Percentiles rank a stretch among this genome's conserved stretches.
These are phyloP conservation scores for Vitis hybrid DNA, from an alignment of 177 flowering plant species.

Conservation along the genomic window DNA sequence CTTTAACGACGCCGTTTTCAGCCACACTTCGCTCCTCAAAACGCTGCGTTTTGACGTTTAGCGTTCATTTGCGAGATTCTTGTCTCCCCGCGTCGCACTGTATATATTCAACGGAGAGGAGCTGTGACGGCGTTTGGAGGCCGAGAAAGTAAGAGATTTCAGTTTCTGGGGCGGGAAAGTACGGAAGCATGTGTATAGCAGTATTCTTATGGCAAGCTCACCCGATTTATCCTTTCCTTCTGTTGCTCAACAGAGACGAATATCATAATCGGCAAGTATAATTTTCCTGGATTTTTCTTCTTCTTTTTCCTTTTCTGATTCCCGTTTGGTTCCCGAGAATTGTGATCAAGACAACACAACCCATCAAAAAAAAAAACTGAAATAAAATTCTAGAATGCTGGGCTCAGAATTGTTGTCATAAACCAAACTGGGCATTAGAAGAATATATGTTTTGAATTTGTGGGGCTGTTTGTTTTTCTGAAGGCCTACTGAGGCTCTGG, in stretches of 20 bases:
- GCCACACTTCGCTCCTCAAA: too few species aligned
- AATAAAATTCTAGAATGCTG: too few species aligned
- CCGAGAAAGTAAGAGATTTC: too few species aligned
- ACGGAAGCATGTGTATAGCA: conserved; percentile 38
- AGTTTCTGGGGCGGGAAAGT: background rate
- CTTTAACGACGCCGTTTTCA: too few species aligned
- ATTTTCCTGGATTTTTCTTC: background rate
- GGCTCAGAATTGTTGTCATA: too few species aligned
- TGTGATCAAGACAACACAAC: too few species aligned
- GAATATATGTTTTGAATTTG: background rate
- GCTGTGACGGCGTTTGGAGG: too few species aligned
- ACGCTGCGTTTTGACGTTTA: too few species aligned
- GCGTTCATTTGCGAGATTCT: too few species aligned
- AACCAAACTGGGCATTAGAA: background rate
- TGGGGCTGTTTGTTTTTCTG: conserved; percentile 3
- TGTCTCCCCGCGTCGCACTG: too few species aligned
- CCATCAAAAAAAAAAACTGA: too few species aligned
- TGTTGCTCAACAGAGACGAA: conserved; percentile 71
- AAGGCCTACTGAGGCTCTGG: conserved; percentile 65
- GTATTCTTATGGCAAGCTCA: conserved; percentile 46
- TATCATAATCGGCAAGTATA: conserved; percentile 51
- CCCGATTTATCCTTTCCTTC: conserved; percentile 36
- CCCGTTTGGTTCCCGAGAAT: background rate
- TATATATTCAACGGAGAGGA: too few species aligned
- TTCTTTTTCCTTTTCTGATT: background rate